Percentiles rank a stretch among this genome's conserved stretches.
Evolutionary conservation across 148 eudicot species (phyloP).

Genomic region (Beta vulgaris): DNA sequence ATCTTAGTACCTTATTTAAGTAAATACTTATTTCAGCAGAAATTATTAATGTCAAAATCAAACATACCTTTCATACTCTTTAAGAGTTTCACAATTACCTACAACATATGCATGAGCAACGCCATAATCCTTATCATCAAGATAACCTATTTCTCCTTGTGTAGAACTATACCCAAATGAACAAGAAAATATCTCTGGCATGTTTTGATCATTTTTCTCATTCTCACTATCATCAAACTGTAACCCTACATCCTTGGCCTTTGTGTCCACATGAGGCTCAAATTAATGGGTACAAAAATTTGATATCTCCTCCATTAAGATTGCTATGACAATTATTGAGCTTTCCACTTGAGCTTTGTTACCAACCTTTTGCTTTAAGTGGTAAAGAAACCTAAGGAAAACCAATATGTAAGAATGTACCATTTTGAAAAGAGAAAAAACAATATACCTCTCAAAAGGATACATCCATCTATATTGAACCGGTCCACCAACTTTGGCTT

Average conservation of each 20-base stretch:
- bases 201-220: not conserved
- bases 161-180: not conserved
- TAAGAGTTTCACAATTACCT: not conserved
- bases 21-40: too few species aligned
- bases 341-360: constrained; percentile 5
- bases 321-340: not conserved
- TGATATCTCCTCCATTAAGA: not conserved
- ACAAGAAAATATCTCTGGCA: not conserved
- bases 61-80: not conserved
- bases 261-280: constrained; percentile 12
- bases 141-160: not conserved
- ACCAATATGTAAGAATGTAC: too few species aligned
- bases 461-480: constrained; percentile 10
- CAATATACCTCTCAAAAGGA: not conserved
- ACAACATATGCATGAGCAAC: not conserved
- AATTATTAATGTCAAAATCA: too few species aligned
- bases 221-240: not conserved
- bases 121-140: not conserved
- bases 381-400: not conserved
- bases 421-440: not conserved
- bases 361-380: not conserved
- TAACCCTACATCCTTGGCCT: not conserved
- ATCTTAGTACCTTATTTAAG: too few species aligned
- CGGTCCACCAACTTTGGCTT: not conserved
- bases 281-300: constrained; percentile 2